Evolutionary conservation across 176 grass and related monocot species (phyloP).

Genomic region (Aegilops bicornis): DNA sequence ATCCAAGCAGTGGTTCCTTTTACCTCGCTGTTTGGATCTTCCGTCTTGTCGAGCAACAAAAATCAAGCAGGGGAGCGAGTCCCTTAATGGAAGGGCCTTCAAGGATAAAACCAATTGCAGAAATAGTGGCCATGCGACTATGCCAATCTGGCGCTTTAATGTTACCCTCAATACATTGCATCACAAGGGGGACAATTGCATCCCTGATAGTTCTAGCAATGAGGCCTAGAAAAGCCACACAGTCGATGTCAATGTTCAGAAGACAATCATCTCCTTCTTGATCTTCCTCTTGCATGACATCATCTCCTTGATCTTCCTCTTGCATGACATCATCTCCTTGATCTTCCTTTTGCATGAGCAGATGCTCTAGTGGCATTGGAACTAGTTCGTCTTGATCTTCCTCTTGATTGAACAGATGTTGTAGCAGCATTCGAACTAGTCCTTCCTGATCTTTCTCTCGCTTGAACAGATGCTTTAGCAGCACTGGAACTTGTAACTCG

Average conservation of each 20-base stretch:
- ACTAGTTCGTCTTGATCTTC: too few relatives aligned
- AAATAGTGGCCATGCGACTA: conserved; percentile 65
- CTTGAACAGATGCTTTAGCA: conserved; percentile 40
- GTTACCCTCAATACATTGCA: conserved; percentile 78
- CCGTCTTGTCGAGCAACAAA: conserved; percentile 79
- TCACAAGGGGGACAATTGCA: conserved; percentile 68
- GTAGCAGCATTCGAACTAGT: too few relatives aligned
- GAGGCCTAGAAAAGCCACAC: conserved; percentile 45
- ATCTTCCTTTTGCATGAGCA: too few relatives aligned
- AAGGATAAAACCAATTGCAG: conserved; percentile 92
- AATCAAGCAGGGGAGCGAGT: conserved; percentile 65
- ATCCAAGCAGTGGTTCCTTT: conserved; percentile 88
- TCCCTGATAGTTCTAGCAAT: conserved; percentile 75
- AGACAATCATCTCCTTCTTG: conserved; percentile 73
- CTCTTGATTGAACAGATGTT: conserved; percentile 48
- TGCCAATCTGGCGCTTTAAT: conserved; percentile 73
- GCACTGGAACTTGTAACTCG: conserved; percentile 68
- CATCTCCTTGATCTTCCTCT: too few relatives aligned
- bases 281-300: conserved; percentile 70
- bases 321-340: too few relatives aligned
- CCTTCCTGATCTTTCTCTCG: too few relatives aligned
- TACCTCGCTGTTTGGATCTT: conserved; percentile 69
- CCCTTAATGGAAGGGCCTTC: conserved; percentile 80
- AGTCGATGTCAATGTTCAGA: too few relatives aligned
- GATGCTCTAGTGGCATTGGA: too few relatives aligned